These are phyloP conservation scores for Podospora anserina DNA, from an alignment of 495 filamentous ascomycete species.

Conservation along the genomic window DNA sequence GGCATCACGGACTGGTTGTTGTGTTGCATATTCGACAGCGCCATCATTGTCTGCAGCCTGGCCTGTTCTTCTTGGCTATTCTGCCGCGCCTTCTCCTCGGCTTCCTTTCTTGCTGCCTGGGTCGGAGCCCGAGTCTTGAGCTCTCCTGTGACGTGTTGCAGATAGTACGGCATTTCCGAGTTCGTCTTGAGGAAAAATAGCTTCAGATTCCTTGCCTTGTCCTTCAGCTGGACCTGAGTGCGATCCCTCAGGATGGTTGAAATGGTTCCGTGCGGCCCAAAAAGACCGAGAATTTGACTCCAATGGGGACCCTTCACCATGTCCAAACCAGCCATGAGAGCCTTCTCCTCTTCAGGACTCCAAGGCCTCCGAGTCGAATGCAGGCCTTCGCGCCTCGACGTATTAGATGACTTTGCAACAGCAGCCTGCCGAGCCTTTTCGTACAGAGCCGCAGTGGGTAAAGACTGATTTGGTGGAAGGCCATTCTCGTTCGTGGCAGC, in stretches of 20 bases:
- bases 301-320: constrained; percentile 91
- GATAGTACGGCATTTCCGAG: constrained; percentile 87
- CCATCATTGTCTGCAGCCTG: constrained; percentile 67
- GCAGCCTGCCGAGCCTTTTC: constrained; percentile 79
- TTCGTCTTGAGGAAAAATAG: constrained; percentile 92
- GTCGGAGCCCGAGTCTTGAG: constrained; percentile 85
- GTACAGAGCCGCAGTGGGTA: constrained; percentile 74
- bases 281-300: constrained; percentile 90
- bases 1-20: constrained; percentile 25
- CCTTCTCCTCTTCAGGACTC: constrained; percentile 87
- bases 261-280: constrained; percentile 76
- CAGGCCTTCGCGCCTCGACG: constrained; percentile 67
- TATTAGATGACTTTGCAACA: constrained; percentile 72
- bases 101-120: constrained; percentile 77
- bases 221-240: constrained; percentile 92
- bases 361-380: constrained; percentile 86
- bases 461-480: constrained; percentile 66
- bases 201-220: constrained; percentile 93
- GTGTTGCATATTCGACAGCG: constrained; percentile 40
- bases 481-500: constrained; percentile 16
- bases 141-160: constrained; percentile 89
- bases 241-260: constrained; percentile 86
- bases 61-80: constrained; percentile 68
- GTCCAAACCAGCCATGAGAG: constrained; percentile 87
- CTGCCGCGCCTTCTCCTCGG: constrained; percentile 64